These are phyloP conservation scores for Fusarium virguliforme DNA, from an alignment of 2,329 filamentous ascomycete species.

Conservation along the genomic window DNA sequence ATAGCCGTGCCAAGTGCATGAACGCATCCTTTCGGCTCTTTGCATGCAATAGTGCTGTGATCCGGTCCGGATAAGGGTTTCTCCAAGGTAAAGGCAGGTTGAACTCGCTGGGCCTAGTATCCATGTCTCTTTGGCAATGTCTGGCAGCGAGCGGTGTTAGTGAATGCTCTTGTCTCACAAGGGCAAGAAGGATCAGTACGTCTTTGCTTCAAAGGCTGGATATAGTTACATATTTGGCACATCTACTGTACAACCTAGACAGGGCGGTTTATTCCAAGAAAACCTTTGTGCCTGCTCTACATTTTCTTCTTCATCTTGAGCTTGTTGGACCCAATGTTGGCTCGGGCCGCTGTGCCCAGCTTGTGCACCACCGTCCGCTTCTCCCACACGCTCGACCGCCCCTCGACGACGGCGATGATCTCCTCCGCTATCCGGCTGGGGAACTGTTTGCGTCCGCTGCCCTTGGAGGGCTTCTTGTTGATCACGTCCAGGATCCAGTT, in stretches of 20 bases:
- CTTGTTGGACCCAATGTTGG: slow-evolving; percentile 73
- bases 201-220: slow-evolving; percentile 49
- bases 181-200: slow-evolving; percentile 22
- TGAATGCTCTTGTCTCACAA: neutral
- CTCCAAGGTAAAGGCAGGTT: neutral
- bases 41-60: neutral
- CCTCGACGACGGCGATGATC: slow-evolving; percentile 89
- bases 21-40: slow-evolving; percentile 28
- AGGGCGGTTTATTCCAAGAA: slow-evolving; percentile 15
- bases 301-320: slow-evolving; percentile 57
- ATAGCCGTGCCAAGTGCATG: slow-evolving; percentile 30
- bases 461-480: slow-evolving; percentile 81
- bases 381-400: slow-evolving; percentile 87
- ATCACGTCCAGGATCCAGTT: slow-evolving; percentile 92
- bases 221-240: slow-evolving; percentile 54
- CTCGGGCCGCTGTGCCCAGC: slow-evolving; percentile 82
- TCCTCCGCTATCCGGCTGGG: slow-evolving; percentile 87
- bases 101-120: neutral
- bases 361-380: slow-evolving; percentile 85
- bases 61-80: slow-evolving; percentile 4
- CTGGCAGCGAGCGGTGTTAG: neutral
- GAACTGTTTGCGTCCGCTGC: slow-evolving; percentile 80
- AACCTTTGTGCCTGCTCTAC: slow-evolving; percentile 42
- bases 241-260: slow-evolving; percentile 50
- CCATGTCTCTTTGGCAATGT: neutral